These are phyloP conservation scores for Plantago coronopus DNA, from an alignment of 305 asterid species.

Conservation along the genomic window DNA sequence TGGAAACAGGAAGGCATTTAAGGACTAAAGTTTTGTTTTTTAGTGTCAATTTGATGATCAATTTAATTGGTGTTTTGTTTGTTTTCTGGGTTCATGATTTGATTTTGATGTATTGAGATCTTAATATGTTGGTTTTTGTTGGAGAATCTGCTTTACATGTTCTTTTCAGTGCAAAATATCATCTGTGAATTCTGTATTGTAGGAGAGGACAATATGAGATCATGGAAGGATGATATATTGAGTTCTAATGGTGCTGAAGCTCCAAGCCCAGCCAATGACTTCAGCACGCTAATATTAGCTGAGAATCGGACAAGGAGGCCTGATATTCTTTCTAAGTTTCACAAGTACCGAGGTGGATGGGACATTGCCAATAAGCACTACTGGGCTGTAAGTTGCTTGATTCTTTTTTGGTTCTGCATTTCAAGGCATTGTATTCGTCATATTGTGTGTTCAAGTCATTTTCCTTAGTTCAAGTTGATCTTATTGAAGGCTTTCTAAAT, in stretches of 20 bases:
- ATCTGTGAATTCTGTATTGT: constrained; percentile 19
- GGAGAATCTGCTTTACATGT: no score
- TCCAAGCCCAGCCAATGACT: constrained; percentile 55
- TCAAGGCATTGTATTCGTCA: background rate
- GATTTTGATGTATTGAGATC: no score
- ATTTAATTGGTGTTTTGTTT: no score
- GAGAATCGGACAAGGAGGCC: constrained; percentile 79
- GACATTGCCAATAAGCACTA: constrained; percentile 89
- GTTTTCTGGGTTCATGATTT: no score
- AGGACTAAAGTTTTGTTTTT: background rate
- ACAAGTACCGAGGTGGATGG: constrained; percentile 95
- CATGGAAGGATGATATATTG: constrained; percentile 68
- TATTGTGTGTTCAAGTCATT: background rate
- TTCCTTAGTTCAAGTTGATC: background rate
- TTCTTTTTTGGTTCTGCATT: constrained; percentile 7
- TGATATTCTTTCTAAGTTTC: constrained; percentile 67
- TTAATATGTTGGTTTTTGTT: no score
- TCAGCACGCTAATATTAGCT: constrained; percentile 69
- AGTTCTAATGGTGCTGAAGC: constrained; percentile 48
- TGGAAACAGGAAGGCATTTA: constrained; percentile 24
- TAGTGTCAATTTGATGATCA: constrained; percentile 12
- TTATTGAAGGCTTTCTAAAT: constrained; percentile 7
- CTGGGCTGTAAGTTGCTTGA: constrained; percentile 75
- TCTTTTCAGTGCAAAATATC: constrained; percentile 5
- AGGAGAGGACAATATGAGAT: constrained; percentile 64